Conservation (phyloP, 179 eudicot species). For the Silene vulgaris region DNA sequence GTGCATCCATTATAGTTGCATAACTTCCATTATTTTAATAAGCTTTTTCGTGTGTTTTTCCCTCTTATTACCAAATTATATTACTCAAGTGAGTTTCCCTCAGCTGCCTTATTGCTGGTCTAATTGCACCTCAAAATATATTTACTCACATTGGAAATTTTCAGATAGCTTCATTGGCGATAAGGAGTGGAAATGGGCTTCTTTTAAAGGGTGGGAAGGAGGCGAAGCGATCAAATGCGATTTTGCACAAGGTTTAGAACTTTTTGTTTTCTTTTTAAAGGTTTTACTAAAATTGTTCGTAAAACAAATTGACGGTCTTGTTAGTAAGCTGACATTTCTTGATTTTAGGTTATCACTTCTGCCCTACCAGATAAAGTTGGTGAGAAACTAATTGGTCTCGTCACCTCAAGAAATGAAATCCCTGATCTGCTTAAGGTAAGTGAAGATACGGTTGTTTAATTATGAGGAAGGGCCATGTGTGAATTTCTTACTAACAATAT, state of each 20-base stretch:
- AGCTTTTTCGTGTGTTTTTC: background rate
- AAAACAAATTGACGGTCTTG: background rate
- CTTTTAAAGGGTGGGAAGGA: conserved; percentile 88
- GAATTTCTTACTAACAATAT: conserved; percentile 3
- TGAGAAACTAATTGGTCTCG: conserved; percentile 69
- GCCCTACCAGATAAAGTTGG: conserved; percentile 70
- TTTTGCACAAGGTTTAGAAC: conserved; percentile 64
- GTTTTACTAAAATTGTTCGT: background rate
- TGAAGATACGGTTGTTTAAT: background rate
- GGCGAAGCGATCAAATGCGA: conserved; percentile 73
- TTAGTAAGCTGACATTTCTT: background rate
- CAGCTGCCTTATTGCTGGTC: background rate
- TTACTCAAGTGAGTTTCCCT: background rate
- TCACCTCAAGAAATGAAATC: conserved; percentile 83
- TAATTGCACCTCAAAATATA: background rate
- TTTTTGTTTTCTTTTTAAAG: background rate
- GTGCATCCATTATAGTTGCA: background rate
- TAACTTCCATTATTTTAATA: background rate
- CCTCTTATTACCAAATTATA: background rate
- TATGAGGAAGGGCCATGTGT: background rate
- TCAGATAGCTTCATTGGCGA: conserved; percentile 85
- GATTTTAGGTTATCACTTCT: conserved; percentile 57
- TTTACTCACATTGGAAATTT: background rate
- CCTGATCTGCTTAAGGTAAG: conserved; percentile 82
- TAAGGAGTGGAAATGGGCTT: conserved; percentile 84